phyloP scores from a whole-genome alignment of 768 basidiomycete species.

The Amanita rimosa region DNA sequence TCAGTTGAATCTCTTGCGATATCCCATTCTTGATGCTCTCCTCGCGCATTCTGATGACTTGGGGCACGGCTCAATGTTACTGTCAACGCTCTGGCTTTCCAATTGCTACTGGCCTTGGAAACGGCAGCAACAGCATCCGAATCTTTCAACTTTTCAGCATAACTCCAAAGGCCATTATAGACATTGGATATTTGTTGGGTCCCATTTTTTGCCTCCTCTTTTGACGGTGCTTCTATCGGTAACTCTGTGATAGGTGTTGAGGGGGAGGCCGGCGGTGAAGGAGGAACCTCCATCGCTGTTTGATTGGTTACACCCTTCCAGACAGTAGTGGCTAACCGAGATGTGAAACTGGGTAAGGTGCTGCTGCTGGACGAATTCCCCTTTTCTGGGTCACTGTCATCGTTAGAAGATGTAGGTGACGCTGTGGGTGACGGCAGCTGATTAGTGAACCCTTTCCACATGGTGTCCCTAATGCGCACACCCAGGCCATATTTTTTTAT shows the following conservation, averaged over 20 bases:
- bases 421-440: slow-evolving; percentile 29
- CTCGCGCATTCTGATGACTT: background rate
- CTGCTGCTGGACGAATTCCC: slow-evolving; percentile 21
- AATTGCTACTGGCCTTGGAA: slow-evolving; percentile 67
- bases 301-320: slow-evolving; percentile 75
- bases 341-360: slow-evolving; percentile 26
- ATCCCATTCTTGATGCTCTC: slow-evolving; percentile 7
- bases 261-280: slow-evolving; percentile 14
- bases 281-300: slow-evolving; percentile 47
- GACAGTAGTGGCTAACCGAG: slow-evolving; percentile 49
- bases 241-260: slow-evolving; percentile 7
- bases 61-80: slow-evolving; percentile 24
- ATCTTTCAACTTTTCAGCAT: slow-evolving; percentile 64
- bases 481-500: slow-evolving; percentile 34
- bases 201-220: slow-evolving; percentile 8
- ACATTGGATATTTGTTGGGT: slow-evolving; percentile 9
- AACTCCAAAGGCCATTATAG: slow-evolving; percentile 44
- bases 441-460: slow-evolving; percentile 62
- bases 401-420: slow-evolving; percentile 22
- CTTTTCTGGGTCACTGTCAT: slow-evolving; percentile 24
- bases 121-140: slow-evolving; percentile 62
- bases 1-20: background rate
- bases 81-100: slow-evolving; percentile 52
- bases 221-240: slow-evolving; percentile 9
- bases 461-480: slow-evolving; percentile 39